These are phyloP conservation scores for Penicillium cinerascens DNA, from an alignment of 495 filamentous ascomycete species.

Conservation along the genomic window DNA sequence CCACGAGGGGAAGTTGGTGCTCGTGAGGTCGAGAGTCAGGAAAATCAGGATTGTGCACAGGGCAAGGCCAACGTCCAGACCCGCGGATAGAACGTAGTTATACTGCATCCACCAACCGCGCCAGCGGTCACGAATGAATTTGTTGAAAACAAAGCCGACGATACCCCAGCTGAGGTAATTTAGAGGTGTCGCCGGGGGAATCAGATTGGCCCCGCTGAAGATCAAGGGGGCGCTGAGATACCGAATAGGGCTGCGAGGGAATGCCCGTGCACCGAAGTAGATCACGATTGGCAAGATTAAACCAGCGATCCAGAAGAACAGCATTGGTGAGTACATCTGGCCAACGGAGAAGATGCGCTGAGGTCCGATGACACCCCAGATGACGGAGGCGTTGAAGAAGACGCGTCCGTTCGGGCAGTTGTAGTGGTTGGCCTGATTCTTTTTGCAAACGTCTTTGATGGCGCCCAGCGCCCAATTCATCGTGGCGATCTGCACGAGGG, in stretches of 20 bases:
- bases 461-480: conserved; percentile 59
- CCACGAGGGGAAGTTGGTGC: conserved; percentile 55
- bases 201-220: conserved; percentile 42
- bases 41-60: conserved; percentile 69
- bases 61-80: conserved; percentile 64
- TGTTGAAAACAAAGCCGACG: conserved; percentile 65
- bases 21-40: conserved; percentile 57
- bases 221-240: conserved; percentile 49
- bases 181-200: conserved; percentile 52
- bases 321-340: conserved; percentile 41
- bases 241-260: conserved; percentile 36
- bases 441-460: conserved; percentile 51
- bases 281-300: conserved; percentile 43
- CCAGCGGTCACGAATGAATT: conserved; percentile 56
- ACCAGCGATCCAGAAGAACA: conserved; percentile 52
- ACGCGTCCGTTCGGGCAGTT: conserved; percentile 59
- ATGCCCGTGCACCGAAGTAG: conserved; percentile 44
- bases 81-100: conserved; percentile 74
- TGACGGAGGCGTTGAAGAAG: conserved; percentile 56
- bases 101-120: conserved; percentile 75
- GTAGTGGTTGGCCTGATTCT: conserved; percentile 51
- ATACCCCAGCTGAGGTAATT: conserved; percentile 63
- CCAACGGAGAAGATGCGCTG: conserved; percentile 50
- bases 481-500: conserved; percentile 55
- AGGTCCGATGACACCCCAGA: conserved; percentile 54